Evolutionary conservation across 2,329 filamentous ascomycete species (phyloP).

Genomic region (Neofusicoccum cordaticola): DNA sequence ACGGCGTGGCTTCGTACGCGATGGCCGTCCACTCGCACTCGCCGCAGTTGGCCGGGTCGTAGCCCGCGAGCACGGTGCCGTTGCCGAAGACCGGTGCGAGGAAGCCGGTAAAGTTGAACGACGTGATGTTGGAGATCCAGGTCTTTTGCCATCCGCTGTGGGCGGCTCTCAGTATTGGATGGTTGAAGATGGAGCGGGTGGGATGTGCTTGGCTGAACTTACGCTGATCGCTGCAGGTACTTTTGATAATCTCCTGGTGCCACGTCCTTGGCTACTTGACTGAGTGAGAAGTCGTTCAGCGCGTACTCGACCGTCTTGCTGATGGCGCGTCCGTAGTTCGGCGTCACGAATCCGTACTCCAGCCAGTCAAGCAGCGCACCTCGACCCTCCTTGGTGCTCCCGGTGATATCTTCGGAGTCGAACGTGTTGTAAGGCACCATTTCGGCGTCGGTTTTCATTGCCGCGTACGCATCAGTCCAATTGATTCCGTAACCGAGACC

Average conservation of each 20-base stretch:
- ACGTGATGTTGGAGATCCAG: slow-evolving; percentile 38
- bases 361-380: slow-evolving; percentile 33
- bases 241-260: slow-evolving; percentile 39
- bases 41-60: slow-evolving; percentile 43
- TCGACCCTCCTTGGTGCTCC: slow-evolving; percentile 29
- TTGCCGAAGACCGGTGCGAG: slow-evolving; percentile 36
- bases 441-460: slow-evolving; percentile 24
- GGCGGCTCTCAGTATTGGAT: not conserved
- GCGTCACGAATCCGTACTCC: slow-evolving; percentile 27
- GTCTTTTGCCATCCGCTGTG: slow-evolving; percentile 37
- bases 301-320: slow-evolving; percentile 40
- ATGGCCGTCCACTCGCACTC: slow-evolving; percentile 42
- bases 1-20: slow-evolving; percentile 43
- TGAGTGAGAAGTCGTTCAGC: slow-evolving; percentile 39
- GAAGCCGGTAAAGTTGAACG: slow-evolving; percentile 29
- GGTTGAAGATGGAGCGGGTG: not conserved
- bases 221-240: slow-evolving; percentile 36
- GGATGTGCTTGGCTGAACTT: not conserved
- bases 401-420: slow-evolving; percentile 25
- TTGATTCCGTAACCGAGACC: slow-evolving; percentile 28
- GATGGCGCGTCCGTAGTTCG: slow-evolving; percentile 26
- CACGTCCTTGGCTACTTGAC: slow-evolving; percentile 35
- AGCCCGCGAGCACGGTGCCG: slow-evolving; percentile 34
- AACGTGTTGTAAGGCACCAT: slow-evolving; percentile 24
- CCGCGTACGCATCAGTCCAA: slow-evolving; percentile 32